Evolutionary conservation across 2,329 filamentous ascomycete species (phyloP), one percentile per base, ranked within the genome.

Genomic region (Waltergamsia citrina): DNA sequence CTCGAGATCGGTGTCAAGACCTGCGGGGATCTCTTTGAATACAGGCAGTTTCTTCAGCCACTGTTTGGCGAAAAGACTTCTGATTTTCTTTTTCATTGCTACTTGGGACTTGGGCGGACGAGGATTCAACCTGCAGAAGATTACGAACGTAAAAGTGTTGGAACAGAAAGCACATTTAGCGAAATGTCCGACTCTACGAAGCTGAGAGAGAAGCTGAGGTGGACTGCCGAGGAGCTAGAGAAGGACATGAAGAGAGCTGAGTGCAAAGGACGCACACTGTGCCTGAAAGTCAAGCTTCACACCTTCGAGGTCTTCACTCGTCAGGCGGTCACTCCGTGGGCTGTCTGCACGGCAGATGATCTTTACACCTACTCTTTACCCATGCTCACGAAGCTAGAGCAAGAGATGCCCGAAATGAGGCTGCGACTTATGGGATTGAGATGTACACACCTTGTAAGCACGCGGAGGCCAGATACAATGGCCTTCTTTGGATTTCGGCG

Each of bases 41-140:
- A 90, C 17, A 74, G 92, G 7, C 78, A 81, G 14, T 79, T 81
- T 41, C 57, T 96, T 4, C 69, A 74, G 11, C 78, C 73, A 23
- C 67, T 98, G 0, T 96, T 96, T 47, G 90, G 92, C 0, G 84
- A 94, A 15, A 98, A 96, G 55, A 81, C 85, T 0, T 93, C 82
- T 40, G 76, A 85, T 17, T 98, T 96, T 43, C 63, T 98, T 8
- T 72, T 94, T 40, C 74, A 80, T 39, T 87, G 83, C 47, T 82
- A 93, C 45, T 70, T 96, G 1, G 92, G 92, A 1, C 67, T 96
- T 0, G 92, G 92, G 1, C 71, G 88, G 21, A 96, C 90, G 1
- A 75, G 73, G 27, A 74, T 96, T 4, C 82, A 90, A 38, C 90
- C 88, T 1, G 83, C 84, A 1, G 87, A 93, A 47, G 86, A 90